A percentile compares a stretch with the other conserved stretches of the same genome.
phyloP scores from a whole-genome alignment of 2,329 filamentous ascomycete species.

The Neofusicoccum parvum region DNA sequence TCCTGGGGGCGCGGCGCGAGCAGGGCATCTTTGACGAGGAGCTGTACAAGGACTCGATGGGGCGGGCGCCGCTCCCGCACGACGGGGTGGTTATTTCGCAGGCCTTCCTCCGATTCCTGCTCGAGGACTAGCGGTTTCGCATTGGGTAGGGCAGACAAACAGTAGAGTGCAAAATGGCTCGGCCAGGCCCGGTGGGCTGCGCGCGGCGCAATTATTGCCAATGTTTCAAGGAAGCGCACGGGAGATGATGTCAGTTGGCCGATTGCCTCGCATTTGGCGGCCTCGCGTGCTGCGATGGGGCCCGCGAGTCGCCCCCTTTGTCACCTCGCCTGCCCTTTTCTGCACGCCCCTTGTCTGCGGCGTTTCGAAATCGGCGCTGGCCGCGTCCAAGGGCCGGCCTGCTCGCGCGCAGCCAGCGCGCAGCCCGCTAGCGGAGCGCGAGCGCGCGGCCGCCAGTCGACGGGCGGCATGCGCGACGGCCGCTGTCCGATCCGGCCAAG shows the following conservation, averaged over 20 bases:
- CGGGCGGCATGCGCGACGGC: neutral
- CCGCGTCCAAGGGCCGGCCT: neutral
- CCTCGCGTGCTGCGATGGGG: neutral
- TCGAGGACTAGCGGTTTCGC: constrained; percentile 49
- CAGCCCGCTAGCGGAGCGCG: neutral
- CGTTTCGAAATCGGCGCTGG: constrained; percentile 5
- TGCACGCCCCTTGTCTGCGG: constrained; percentile 12
- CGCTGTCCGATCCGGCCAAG: neutral
- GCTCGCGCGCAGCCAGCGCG: neutral
- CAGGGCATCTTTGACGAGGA: constrained; percentile 71
- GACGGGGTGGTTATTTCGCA: constrained; percentile 77
- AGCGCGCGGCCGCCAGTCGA: neutral
- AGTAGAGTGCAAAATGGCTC: neutral
- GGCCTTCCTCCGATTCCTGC: constrained; percentile 76
- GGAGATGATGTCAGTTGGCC: constrained; percentile 8
- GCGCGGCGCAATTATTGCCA: constrained; percentile 2
- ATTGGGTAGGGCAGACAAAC: constrained; percentile 1
- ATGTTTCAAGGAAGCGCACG: constrained; percentile 8
- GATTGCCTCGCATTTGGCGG: neutral
- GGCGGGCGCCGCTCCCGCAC: constrained; percentile 66
- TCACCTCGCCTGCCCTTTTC: constrained; percentile 1
- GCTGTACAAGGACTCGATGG: constrained; percentile 68
- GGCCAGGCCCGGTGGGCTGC: neutral
- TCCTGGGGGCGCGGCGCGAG: constrained; percentile 66
- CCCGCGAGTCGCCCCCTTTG: constrained; percentile 3